These are phyloP conservation scores for Saksenaea vasiformis DNA, from an alignment of 371 early-diverging fungal species.

Conservation along the genomic window DNA sequence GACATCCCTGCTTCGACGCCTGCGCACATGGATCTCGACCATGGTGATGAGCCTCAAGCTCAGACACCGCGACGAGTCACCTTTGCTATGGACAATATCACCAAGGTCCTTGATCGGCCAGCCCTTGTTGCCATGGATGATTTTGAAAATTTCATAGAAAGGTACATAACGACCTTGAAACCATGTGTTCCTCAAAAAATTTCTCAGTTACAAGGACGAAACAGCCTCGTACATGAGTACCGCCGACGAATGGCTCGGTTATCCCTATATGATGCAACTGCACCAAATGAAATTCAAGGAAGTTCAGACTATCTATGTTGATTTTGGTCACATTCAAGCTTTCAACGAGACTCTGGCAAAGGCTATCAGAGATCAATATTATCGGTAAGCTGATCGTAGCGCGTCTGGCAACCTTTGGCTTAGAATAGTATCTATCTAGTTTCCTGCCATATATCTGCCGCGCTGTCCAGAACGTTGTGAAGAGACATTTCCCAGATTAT, in stretches of 20 bases:
- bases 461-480: slow-evolving; percentile 81
- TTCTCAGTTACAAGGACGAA: slow-evolving; percentile 32
- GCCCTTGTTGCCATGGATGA: slow-evolving; percentile 76
- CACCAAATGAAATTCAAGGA: slow-evolving; percentile 59
- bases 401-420: not conserved
- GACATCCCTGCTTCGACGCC: slow-evolving; percentile 31
- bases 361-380: slow-evolving; percentile 74
- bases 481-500: slow-evolving; percentile 67
- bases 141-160: slow-evolving; percentile 79
- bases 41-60: slow-evolving; percentile 16
- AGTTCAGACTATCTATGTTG: slow-evolving; percentile 74
- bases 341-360: slow-evolving; percentile 70
- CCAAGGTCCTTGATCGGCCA: slow-evolving; percentile 75
- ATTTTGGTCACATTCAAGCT: slow-evolving; percentile 69
- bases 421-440: slow-evolving; percentile 32
- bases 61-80: slow-evolving; percentile 28
- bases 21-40: slow-evolving; percentile 33
- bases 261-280: slow-evolving; percentile 62
- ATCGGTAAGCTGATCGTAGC: slow-evolving; percentile 52
- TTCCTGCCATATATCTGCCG: slow-evolving; percentile 84
- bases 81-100: slow-evolving; percentile 44
- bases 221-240: slow-evolving; percentile 28
- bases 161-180: slow-evolving; percentile 36
- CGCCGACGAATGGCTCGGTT: slow-evolving; percentile 34
- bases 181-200: not conserved